Percentiles rank a stretch among this genome's conserved stretches.
Conservation (phyloP, 345 rosid species). For the Brassica rapa region DNA sequence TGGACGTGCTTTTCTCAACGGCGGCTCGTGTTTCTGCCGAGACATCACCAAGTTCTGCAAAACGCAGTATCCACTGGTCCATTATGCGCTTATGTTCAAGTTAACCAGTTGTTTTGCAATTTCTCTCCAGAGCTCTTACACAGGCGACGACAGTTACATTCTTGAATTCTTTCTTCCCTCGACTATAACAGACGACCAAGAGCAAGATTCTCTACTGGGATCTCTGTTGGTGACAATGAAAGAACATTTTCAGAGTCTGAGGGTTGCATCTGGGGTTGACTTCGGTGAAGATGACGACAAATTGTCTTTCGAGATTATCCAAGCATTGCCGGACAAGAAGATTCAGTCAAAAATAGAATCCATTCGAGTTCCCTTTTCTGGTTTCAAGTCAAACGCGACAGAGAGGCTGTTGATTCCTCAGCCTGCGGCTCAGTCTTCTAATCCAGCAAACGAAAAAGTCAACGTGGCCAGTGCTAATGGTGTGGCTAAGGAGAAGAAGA, state of each 20-base stretch:
- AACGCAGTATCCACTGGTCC: not conserved
- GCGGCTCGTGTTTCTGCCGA: constrained; percentile 70
- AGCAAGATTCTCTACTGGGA: constrained; percentile 60
- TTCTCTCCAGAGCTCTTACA: constrained; percentile 73
- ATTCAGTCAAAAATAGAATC: constrained; percentile 53
- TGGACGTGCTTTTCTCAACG: constrained; percentile 82
- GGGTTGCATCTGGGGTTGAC: constrained; percentile 75
- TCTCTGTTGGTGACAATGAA: constrained; percentile 75
- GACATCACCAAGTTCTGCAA: constrained; percentile 3
- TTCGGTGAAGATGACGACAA: constrained; percentile 56
- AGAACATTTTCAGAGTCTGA: constrained; percentile 76
- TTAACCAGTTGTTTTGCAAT: constrained; percentile 70
- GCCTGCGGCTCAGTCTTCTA: constrained; percentile 24
- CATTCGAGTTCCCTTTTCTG: constrained; percentile 49
- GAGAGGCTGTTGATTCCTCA: constrained; percentile 25
- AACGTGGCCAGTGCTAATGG: constrained; percentile 32
- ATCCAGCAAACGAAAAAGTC: constrained; percentile 26
- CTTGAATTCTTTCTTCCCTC: constrained; percentile 86
- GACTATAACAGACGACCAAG: constrained; percentile 42
- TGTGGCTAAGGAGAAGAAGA: constrained; percentile 46
- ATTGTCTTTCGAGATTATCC: constrained; percentile 62
- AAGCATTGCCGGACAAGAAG: constrained; percentile 52
- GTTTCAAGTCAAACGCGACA: constrained; percentile 28
- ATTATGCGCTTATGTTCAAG: not conserved
- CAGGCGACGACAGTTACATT: constrained; percentile 82